Conservation (phyloP, 768 basidiomycete genomes). For the Dendrothele bispora region DNA sequence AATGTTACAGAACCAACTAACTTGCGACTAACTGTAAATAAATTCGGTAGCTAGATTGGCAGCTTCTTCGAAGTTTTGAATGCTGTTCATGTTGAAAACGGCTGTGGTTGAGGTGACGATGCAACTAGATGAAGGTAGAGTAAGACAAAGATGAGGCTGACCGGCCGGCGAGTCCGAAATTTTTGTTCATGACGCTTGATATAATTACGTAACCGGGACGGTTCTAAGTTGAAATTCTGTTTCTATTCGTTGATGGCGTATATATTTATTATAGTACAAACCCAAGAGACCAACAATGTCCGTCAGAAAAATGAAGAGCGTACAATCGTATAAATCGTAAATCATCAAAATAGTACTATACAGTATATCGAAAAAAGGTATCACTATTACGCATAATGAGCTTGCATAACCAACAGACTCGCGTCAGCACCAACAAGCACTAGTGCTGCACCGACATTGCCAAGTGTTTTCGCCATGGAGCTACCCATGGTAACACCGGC, state of each 20-base stretch:
- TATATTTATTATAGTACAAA: background rate
- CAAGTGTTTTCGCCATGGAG: conserved; percentile 69
- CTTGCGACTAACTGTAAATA: conserved; percentile 42
- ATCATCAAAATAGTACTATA: background rate
- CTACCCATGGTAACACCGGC: conserved; percentile 42
- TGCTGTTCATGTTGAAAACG: too few species aligned
- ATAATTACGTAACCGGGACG: background rate
- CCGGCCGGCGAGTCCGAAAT: background rate
- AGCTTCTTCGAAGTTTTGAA: conserved; percentile 52
- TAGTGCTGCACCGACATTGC: conserved; percentile 72
- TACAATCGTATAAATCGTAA: background rate
- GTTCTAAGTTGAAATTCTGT: background rate
- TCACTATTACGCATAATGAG: too few species aligned
- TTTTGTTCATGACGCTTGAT: background rate
- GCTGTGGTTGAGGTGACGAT: too few species aligned
- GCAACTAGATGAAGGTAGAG: background rate
- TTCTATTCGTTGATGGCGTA: background rate
- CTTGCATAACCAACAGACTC: conserved; percentile 59
- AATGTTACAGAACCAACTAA: background rate
- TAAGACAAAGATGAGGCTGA: background rate
- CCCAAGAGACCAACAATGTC: background rate
- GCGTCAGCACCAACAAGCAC: conserved; percentile 51
- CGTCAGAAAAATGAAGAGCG: too few species aligned
- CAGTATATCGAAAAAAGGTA: background rate
- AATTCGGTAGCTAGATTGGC: conserved; percentile 54